phyloP scores from a whole-genome alignment of 2,329 filamentous ascomycete genomes.

The Chaetomiaceae sp. region DNA sequence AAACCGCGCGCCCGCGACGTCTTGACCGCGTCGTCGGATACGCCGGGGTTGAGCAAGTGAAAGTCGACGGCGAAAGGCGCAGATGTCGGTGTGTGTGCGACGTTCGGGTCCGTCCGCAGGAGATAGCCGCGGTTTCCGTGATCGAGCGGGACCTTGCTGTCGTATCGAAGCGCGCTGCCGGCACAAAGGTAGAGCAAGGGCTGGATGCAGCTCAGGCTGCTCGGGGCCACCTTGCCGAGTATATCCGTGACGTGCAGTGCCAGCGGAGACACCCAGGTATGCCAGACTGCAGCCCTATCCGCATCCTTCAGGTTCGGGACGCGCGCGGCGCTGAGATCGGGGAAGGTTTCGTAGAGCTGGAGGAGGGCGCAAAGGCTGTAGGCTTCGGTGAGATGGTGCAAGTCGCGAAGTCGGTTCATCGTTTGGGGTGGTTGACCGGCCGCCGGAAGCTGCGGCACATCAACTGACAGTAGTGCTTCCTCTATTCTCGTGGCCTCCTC shows the following conservation, averaged over 20 bases:
- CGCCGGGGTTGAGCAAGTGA: background rate
- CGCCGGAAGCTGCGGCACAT: constrained; percentile 7
- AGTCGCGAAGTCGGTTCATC: constrained; percentile 2
- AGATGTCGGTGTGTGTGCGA: background rate
- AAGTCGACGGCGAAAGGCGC: background rate
- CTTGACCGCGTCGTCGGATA: constrained; percentile 26
- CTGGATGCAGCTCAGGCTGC: constrained; percentile 25
- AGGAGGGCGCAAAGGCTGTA: constrained; percentile 26
- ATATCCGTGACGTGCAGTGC: constrained; percentile 24
- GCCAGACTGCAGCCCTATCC: constrained; percentile 18
- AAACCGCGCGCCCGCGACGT: constrained; percentile 35
- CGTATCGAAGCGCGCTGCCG: constrained; percentile 24
- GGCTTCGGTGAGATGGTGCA: constrained; percentile 22
- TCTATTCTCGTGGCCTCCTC: constrained; percentile 22
- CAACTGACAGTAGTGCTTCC: constrained; percentile 18
- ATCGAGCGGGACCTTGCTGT: constrained; percentile 17
- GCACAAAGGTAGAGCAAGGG: constrained; percentile 26
- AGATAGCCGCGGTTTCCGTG: constrained; percentile 14
- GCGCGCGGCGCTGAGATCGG: constrained; percentile 21
- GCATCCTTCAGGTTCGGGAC: constrained; percentile 19
- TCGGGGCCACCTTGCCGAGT: constrained; percentile 18
- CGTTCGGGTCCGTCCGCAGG: constrained; percentile 7
- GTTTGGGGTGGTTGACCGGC: constrained; percentile 1
- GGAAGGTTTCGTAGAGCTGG: constrained; percentile 26
- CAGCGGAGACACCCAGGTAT: constrained; percentile 20